Conservation (phyloP, 73 alveolate genomes). For the Halteria grandinella region DNA sequence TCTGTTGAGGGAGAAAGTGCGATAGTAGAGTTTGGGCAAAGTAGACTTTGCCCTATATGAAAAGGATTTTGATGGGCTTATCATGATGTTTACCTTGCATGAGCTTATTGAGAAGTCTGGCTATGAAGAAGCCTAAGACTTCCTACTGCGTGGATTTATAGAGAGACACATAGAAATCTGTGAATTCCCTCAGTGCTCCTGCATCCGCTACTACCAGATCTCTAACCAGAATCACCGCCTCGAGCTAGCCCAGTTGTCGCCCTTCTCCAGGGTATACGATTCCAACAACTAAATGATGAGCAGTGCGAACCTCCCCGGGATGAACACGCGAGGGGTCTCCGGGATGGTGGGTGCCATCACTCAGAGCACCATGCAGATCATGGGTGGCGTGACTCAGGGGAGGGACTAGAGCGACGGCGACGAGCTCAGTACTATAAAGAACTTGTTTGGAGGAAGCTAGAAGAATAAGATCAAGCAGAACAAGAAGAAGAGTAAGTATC, state of each 20-base stretch:
- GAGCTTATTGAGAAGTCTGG: constrained; percentile 52
- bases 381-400: too few relatives aligned
- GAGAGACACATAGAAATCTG: constrained; percentile 63
- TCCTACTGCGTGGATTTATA: constrained; percentile 50
- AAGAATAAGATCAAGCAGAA: constrained; percentile 26
- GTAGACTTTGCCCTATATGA: constrained; percentile 52
- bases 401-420: constrained; percentile 40
- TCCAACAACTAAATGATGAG: neutral
- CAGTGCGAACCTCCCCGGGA: too few relatives aligned
- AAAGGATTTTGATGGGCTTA: constrained; percentile 28
- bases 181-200: constrained; percentile 45
- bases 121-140: constrained; percentile 49
- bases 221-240: constrained; percentile 35
- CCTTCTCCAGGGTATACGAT: constrained; percentile 39
- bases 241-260: constrained; percentile 50
- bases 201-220: constrained; percentile 45
- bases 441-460: constrained; percentile 40
- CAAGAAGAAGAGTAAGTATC: constrained; percentile 42
- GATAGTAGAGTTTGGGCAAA: constrained; percentile 15
- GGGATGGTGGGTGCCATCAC: too few relatives aligned
- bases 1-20: constrained; percentile 14
- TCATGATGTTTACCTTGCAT: constrained; percentile 56
- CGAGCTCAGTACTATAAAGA: constrained; percentile 31
- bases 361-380: too few relatives aligned
- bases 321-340: too few relatives aligned